Conservation (phyloP, 2,329 filamentous ascomycete species). For the Paraphaeosphaeria sporulosa region DNA sequence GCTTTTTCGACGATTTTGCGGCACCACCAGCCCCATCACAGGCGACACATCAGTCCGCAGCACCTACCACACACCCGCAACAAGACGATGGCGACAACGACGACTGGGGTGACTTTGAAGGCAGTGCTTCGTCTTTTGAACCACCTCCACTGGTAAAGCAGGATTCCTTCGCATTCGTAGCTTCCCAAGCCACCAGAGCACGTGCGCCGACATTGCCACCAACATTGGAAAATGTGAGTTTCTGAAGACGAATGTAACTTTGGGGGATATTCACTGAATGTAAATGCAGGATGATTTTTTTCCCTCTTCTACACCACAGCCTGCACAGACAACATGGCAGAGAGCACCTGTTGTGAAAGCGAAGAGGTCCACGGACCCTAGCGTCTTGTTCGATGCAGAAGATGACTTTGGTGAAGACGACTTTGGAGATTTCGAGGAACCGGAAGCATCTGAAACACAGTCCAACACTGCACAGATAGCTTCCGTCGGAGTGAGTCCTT, state of each 20-base stretch:
- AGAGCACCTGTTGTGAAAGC: slow-evolving; percentile 38
- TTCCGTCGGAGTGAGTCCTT: slow-evolving; percentile 19
- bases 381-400: slow-evolving; percentile 51
- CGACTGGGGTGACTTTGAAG: slow-evolving; percentile 54
- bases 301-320: slow-evolving; percentile 14
- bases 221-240: slow-evolving; percentile 9
- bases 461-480: slow-evolving; percentile 6
- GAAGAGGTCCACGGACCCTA: slow-evolving; percentile 45
- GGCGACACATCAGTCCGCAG: slow-evolving; percentile 23
- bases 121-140: slow-evolving; percentile 28
- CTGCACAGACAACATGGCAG: slow-evolving; percentile 30
- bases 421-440: slow-evolving; percentile 47
- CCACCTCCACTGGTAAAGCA: slow-evolving; percentile 21
- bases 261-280: not conserved
- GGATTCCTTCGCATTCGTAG: slow-evolving; percentile 28
- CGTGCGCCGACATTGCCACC: not conserved
- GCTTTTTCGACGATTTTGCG: slow-evolving; percentile 45
- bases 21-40: slow-evolving; percentile 25
- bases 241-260: not conserved
- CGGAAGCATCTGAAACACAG: slow-evolving; percentile 16
- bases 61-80: slow-evolving; percentile 8
- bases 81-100: slow-evolving; percentile 39
- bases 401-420: slow-evolving; percentile 46
- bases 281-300: slow-evolving; percentile 23
- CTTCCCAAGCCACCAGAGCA: slow-evolving; percentile 17